A percentile compares a stretch with the other conserved stretches of the same genome.
phyloP scores from a whole-genome alignment of 2,329 filamentous ascomycete genomes.

The Didymella arachidicola region DNA sequence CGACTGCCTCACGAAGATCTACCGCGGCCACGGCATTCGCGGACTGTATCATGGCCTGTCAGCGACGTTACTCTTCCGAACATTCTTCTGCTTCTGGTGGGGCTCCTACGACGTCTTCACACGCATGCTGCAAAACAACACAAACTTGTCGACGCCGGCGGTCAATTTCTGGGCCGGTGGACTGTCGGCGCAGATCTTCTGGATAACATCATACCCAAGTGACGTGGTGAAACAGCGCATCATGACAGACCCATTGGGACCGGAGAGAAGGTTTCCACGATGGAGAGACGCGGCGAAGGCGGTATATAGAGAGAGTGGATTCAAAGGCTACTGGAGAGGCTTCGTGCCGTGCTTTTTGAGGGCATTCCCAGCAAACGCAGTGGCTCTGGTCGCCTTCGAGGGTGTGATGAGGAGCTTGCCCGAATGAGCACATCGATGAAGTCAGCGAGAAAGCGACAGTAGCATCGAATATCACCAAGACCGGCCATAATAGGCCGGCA shows the following conservation, averaged over 20 bases:
- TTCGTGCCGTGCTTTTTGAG: conserved; percentile 93
- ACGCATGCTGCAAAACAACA: conserved; percentile 69
- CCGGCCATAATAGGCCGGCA: neutral
- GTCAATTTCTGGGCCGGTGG: conserved; percentile 99
- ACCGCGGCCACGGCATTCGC: conserved; percentile 69
- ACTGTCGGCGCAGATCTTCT: conserved; percentile 91
- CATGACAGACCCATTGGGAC: conserved; percentile 90
- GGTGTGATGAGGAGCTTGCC: conserved; percentile 74
- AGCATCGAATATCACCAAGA: neutral
- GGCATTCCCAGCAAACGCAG: conserved; percentile 94
- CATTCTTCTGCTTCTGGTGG: conserved; percentile 99
- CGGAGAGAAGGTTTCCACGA: conserved; percentile 66
- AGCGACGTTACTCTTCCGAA: conserved; percentile 86
- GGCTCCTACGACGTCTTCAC: conserved; percentile 89
- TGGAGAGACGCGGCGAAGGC: conserved; percentile 83
- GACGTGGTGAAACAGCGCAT: conserved; percentile 96
- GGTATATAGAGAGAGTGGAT: conserved; percentile 79
- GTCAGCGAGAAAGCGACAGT: neutral
- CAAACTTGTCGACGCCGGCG: conserved; percentile 74
- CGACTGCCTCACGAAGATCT: conserved; percentile 75
- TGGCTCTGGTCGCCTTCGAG: conserved; percentile 93
- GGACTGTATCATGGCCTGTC: conserved; percentile 87
- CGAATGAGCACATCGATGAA: conserved; percentile 27
- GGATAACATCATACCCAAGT: conserved; percentile 88
- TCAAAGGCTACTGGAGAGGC: conserved; percentile 85